Conservation (phyloP, 257 asterid species). For the Solanum etuberosum region DNA sequence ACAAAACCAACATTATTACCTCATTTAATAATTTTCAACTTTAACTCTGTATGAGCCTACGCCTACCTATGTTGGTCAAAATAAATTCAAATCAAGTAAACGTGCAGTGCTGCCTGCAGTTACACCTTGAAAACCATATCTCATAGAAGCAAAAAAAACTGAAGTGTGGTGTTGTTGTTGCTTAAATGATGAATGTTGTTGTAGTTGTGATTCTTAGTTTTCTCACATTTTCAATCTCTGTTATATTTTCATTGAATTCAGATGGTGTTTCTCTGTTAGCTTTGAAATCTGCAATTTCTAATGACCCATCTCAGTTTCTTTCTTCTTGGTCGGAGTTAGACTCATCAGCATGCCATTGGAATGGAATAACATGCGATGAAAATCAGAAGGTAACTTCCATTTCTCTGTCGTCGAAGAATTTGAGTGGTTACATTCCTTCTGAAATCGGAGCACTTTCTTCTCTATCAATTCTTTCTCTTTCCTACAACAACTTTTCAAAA, state of each 20-base stretch:
- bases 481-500: conserved; percentile 31
- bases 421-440: conserved; percentile 84
- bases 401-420: conserved; percentile 48
- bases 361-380: conserved; percentile 61
- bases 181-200: not conserved
- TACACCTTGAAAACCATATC: conserved; percentile 29
- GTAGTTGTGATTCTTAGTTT: conserved; percentile 18
- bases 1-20: not conserved
- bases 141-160: not conserved
- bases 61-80: conserved; percentile 12
- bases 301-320: conserved; percentile 59
- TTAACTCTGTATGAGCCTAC: not conserved
- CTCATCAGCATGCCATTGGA: conserved; percentile 74
- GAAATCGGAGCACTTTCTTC: conserved; percentile 70
- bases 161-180: not conserved
- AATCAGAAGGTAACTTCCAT: conserved; percentile 45
- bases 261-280: conserved; percentile 89
- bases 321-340: conserved; percentile 63
- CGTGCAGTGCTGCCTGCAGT: not conserved
- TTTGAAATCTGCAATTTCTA: conserved; percentile 65
- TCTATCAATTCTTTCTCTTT: conserved; percentile 26
- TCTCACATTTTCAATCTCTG: conserved; percentile 24
- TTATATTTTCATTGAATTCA: conserved; percentile 36
- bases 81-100: conserved; percentile 30
- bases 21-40: not conserved